These are phyloP conservation scores for Tinospora cordifolia DNA, from an alignment of 164 flowering plant genomes.

Conservation along the genomic window DNA sequence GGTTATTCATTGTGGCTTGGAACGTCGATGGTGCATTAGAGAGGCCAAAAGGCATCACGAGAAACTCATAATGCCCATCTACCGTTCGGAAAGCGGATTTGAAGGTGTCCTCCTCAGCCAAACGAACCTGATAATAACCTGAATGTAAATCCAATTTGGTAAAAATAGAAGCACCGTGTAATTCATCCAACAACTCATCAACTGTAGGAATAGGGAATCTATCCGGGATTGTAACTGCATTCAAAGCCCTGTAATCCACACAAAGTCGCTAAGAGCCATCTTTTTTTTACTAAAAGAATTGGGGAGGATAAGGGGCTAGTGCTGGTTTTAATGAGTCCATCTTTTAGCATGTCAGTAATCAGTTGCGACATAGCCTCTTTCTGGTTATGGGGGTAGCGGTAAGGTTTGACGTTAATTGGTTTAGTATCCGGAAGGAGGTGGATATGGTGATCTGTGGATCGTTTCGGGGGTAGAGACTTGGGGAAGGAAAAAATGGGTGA, in stretches of 20 bases:
- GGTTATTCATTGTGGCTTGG: background rate
- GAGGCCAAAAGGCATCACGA: conserved; percentile 5
- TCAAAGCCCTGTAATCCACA: conserved; percentile 1
- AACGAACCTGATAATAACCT: background rate
- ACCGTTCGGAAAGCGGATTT: background rate
- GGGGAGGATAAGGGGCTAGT: no score
- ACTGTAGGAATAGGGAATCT: background rate
- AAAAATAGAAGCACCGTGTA: background rate
- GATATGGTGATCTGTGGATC: no score
- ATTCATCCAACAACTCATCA: background rate
- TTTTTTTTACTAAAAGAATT: background rate
- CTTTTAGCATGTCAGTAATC: no score
- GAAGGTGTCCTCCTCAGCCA: background rate
- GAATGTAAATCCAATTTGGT: background rate
- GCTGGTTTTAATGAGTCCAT: no score
- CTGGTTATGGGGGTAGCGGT: no score
- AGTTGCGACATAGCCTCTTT: no score
- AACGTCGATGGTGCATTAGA: background rate
- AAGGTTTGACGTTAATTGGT: no score
- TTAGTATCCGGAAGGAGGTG: no score
- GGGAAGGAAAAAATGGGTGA: no score
- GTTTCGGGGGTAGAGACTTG: no score
- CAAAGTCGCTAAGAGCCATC: conserved; percentile 1
- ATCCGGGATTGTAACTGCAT: background rate
- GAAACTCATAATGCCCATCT: background rate